phyloP scores from a whole-genome alignment of 208 protist genomes.

The Strigomonas culicis region DNA sequence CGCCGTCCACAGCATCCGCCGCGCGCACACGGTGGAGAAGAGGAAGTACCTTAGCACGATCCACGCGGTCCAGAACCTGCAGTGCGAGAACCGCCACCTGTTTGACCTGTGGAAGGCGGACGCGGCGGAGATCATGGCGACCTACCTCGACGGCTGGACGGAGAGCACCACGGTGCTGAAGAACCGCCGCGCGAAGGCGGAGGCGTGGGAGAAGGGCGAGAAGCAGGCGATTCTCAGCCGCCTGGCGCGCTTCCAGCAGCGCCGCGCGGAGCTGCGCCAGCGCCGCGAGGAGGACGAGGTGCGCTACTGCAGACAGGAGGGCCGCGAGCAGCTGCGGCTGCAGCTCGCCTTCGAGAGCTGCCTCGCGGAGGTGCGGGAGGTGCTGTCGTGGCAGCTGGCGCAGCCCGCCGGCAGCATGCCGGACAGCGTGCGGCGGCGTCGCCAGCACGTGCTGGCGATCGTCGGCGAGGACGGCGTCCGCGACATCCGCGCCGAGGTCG shows the following conservation, averaged over 20 bases:
- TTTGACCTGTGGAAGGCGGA: neutral
- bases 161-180: conserved; percentile 27
- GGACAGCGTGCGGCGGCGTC: neutral
- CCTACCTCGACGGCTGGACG: conserved; percentile 25
- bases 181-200: conserved; percentile 20
- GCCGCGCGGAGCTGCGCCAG: conserved; percentile 10
- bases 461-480: neutral
- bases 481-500: neutral
- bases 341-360: conserved; percentile 34
- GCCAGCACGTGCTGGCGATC: neutral
- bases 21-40: neutral
- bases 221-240: conserved; percentile 17
- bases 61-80: neutral
- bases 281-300: conserved; percentile 9
- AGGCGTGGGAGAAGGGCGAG: conserved; percentile 32
- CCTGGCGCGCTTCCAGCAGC: conserved; percentile 25
- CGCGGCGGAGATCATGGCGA: conserved; percentile 11
- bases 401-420: conserved; percentile 10
- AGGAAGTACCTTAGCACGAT: neutral
- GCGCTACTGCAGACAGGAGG: conserved; percentile 13
- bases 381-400: conserved; percentile 47
- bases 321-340: conserved; percentile 19
- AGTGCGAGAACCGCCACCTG: conserved; percentile 6
- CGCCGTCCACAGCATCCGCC: neutral
- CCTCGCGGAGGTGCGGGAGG: conserved; percentile 42